A percentile compares a stretch with the other conserved stretches of the same genome.
Evolutionary conservation across 495 filamentous ascomycete genomes (phyloP).

Genomic region (Niebla homalea): DNA sequence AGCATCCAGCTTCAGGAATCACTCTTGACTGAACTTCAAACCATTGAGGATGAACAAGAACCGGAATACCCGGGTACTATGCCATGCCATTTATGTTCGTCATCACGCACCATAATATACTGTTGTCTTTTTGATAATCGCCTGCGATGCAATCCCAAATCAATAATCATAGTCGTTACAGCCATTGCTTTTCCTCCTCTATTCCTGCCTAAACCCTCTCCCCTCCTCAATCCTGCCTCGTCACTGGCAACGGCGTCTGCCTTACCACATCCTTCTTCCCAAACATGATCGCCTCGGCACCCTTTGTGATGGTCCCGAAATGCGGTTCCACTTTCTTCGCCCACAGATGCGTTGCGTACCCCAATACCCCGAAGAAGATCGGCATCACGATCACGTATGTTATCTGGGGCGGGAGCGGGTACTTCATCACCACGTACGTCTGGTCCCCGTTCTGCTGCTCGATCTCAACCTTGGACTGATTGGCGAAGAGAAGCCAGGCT

Average conservation of each 20-base stretch:
- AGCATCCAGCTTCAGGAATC: no score
- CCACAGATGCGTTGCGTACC: slow-evolving; percentile 46
- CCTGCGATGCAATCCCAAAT: no score
- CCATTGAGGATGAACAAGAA: no score
- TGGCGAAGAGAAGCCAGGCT: slow-evolving; percentile 50
- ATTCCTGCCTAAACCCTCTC: no score
- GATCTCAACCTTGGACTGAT: slow-evolving; percentile 35
- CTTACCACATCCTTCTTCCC: slow-evolving; percentile 36
- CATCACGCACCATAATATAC: no score
- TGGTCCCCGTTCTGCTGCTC: slow-evolving; percentile 23
- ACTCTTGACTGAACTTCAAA: no score
- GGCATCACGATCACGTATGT: slow-evolving; percentile 38
- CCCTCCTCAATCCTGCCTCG: slow-evolving; percentile 9
- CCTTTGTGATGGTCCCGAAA: slow-evolving; percentile 48
- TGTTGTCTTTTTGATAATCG: no score
- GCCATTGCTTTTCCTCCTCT: no score
- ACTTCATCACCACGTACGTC: slow-evolving; percentile 20
- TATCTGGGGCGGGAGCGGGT: slow-evolving; percentile 26
- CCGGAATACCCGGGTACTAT: no score
- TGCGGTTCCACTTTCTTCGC: slow-evolving; percentile 51
- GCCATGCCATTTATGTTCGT: no score
- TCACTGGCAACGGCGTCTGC: slow-evolving; percentile 24
- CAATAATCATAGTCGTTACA: no score
- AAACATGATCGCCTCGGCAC: slow-evolving; percentile 41
- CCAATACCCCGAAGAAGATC: slow-evolving; percentile 45